Evolutionary conservation across 257 asterid genomes (phyloP), one percentile per base, ranked within the genome.

Genomic region (Leptodermis oblonga): DNA sequence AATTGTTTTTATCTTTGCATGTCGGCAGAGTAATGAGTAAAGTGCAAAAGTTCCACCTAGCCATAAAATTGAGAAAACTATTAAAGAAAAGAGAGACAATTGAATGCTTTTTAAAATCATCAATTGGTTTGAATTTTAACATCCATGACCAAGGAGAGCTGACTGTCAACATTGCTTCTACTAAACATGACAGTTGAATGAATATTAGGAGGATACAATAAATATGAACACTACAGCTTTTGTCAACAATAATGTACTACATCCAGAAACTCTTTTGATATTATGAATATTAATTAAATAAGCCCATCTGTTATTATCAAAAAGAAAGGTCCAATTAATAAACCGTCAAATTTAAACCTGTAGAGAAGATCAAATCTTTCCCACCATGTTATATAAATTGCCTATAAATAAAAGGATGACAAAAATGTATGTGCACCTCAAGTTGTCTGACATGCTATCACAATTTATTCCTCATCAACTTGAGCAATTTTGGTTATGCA

Each of bases 11-110:
- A 90, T 87, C 76, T 88, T 91, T 67, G 99, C 97, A 77, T 93
- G 99, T 68, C 99, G 92, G 69, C 99, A 93, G 13, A 93, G 92
- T 67, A 93, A 82, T 1, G 99, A 93, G 81, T 93, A 93, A 55
- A 93, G 96, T 20, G 99, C 99, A 80, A 93, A 88, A 23, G 99
- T 90, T 39, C 99, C 99, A 45, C 97, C 99, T 90, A 65, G 65
- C 66, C 65, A 62, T 1, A 31, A 46, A 33, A 33, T 20, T 31
- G 10, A 53, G 55, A 33, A 36, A 34, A 3, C 14, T 33, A 8
- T 6, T 31, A 7, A 61, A 33, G 17, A 61, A 26, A 28, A 69
- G 14, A 33, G 37, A 23, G 49, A 18, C 28, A 15, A 14, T 7
- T 53, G 11, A 26, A 3, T 10, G 22, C 22, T 7, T n/a, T n/a